These are phyloP conservation scores for Oryza brachyantha DNA, from an alignment of 176 grass and related monocot species.

Conservation along the genomic window DNA sequence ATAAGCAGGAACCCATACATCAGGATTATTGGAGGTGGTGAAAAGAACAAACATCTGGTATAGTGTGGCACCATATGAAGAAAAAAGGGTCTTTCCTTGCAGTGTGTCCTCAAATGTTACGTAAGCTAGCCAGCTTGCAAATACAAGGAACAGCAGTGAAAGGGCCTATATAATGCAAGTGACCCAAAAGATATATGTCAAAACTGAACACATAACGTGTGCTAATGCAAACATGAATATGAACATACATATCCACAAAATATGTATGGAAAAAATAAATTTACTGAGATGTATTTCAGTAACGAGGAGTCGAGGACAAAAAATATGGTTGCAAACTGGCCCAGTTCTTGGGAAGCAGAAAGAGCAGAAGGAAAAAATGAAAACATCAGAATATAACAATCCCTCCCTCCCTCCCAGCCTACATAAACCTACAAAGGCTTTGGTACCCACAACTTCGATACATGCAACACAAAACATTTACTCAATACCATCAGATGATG, in stretches of 20 bases:
- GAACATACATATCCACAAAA: conserved; percentile 19
- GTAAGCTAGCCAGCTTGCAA: conserved; percentile 95
- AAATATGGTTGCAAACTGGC: neutral
- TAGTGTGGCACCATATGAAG: conserved; percentile 72
- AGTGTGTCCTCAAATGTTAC: conserved; percentile 91
- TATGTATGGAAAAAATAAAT: neutral
- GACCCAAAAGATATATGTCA: conserved; percentile 24
- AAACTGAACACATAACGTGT: conserved; percentile 13
- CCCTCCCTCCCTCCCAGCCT: neutral
- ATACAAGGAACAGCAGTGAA: conserved; percentile 81
- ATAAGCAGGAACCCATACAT: conserved; percentile 97
- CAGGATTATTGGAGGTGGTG: conserved; percentile 98
- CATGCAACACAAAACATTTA: neutral
- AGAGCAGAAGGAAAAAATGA: neutral
- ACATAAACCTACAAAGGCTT: neutral
- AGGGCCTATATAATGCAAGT: conserved; percentile 56
- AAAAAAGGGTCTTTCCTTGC: conserved; percentile 76
- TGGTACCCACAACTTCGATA: conserved; percentile 8
- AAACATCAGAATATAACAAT: neutral
- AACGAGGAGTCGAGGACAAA: conserved; percentile 14
- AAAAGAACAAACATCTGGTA: conserved; percentile 99
- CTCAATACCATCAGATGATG: neutral
- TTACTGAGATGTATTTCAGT: conserved; percentile 14
- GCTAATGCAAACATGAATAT: neutral
- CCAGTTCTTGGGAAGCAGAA: conserved; percentile 5